Evolutionary conservation across 192 early-diverging fungal genomes (phyloP).

Genomic region (Coemansia sp.): DNA sequence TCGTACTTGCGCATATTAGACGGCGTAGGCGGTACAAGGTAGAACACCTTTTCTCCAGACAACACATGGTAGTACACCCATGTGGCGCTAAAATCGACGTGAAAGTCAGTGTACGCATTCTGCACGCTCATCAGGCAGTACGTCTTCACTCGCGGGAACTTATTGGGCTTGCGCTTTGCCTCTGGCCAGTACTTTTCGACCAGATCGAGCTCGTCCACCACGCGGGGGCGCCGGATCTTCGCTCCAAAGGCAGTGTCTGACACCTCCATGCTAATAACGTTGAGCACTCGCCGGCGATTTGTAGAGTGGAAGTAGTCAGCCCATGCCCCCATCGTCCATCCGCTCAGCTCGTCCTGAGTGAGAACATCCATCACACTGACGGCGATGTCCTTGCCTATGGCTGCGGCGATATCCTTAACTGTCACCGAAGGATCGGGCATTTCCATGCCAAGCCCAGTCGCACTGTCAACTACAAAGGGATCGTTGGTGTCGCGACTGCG

Average conservation of each 20-base stretch:
- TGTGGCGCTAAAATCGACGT: slow-evolving; percentile 83
- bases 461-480: slow-evolving; percentile 72
- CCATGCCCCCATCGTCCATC: slow-evolving; percentile 85
- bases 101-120: slow-evolving; percentile 91
- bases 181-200: slow-evolving; percentile 86
- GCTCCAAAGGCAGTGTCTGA: slow-evolving; percentile 70
- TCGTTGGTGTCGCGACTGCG: slow-evolving; percentile 64
- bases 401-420: slow-evolving; percentile 62
- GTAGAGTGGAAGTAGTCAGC: slow-evolving; percentile 72
- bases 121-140: slow-evolving; percentile 95
- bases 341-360: slow-evolving; percentile 78
- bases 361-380: slow-evolving; percentile 91
- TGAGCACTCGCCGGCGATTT: slow-evolving; percentile 73
- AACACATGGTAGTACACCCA: slow-evolving; percentile 94
- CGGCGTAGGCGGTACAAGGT: slow-evolving; percentile 83
- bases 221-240: slow-evolving; percentile 69
- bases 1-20: slow-evolving; percentile 88
- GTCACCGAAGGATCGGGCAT: slow-evolving; percentile 72
- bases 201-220: slow-evolving; percentile 90
- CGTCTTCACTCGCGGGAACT: slow-evolving; percentile 85
- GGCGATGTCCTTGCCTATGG: slow-evolving; percentile 64
- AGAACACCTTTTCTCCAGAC: slow-evolving; percentile 85
- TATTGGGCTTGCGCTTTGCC: slow-evolving; percentile 59
- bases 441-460: slow-evolving; percentile 76
- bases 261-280: slow-evolving; percentile 90